Percentiles rank a stretch among this genome's conserved stretches.
Conservation (phyloP, 768 basidiomycete genomes). For the Lyophyllum atratum region DNA sequence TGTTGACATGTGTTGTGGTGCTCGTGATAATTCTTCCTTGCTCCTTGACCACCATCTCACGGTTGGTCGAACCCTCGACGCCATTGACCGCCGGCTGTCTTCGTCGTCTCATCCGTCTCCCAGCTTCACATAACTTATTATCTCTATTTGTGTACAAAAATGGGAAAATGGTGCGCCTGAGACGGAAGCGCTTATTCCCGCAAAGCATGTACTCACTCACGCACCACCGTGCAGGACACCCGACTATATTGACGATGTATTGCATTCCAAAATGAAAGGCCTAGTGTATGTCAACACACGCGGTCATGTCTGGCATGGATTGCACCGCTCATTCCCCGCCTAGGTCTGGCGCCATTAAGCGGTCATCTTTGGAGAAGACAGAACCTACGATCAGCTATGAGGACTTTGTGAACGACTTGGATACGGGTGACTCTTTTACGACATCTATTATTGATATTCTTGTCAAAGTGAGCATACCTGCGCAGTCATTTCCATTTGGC, state of each 20-base stretch:
- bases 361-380: conserved; percentile 63
- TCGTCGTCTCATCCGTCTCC: neutral
- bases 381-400: conserved; percentile 73
- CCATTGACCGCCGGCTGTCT: conserved; percentile 2
- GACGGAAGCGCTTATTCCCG: conserved; percentile 10
- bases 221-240: conserved; percentile 53
- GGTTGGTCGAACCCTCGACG: conserved; percentile 1
- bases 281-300: conserved; percentile 60
- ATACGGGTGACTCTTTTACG: conserved; percentile 80
- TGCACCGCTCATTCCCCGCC: conserved; percentile 3
- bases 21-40: conserved; percentile 25
- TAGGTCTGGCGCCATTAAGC: conserved; percentile 73
- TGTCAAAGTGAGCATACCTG: conserved; percentile 60
- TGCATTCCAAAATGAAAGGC: conserved; percentile 73
- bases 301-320: conserved; percentile 1
- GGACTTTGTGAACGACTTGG: conserved; percentile 73
- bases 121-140: conserved; percentile 21
- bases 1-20: conserved; percentile 37
- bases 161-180: conserved; percentile 70
- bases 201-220: conserved; percentile 16
- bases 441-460: conserved; percentile 73
- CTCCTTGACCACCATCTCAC: conserved; percentile 32
- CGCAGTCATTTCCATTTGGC: neutral
- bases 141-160: conserved; percentile 30
- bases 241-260: conserved; percentile 71